Evolutionary conservation across 352 stramenopile genomes (phyloP).

Genomic region (Poterioochromonas sp.): DNA sequence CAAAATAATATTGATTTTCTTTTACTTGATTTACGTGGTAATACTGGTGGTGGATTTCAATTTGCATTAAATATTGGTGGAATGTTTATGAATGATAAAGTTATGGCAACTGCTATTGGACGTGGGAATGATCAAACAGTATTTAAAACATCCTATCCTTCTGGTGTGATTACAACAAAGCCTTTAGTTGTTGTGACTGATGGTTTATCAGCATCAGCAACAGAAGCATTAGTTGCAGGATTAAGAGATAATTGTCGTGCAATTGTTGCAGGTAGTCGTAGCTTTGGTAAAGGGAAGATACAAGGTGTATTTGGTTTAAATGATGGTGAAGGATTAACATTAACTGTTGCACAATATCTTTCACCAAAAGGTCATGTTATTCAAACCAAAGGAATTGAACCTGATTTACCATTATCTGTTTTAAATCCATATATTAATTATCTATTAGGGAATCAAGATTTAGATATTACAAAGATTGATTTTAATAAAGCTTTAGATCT

Average conservation of each 20-base stretch:
- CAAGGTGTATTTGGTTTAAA: constrained; percentile 20
- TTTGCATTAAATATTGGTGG: constrained; percentile 43
- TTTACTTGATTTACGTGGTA: constrained; percentile 41
- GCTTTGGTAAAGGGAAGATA: constrained; percentile 24
- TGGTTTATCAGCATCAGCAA: constrained; percentile 3
- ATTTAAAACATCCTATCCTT: background rate
- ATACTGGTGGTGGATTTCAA: constrained; percentile 45
- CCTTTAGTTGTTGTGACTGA: background rate
- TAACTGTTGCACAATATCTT: constrained; percentile 21
- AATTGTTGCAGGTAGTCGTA: background rate
- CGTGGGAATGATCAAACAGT: background rate
- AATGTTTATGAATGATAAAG: constrained; percentile 41
- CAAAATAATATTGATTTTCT: constrained; percentile 38
- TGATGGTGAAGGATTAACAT: background rate
- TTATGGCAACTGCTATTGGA: background rate
- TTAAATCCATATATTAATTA: too few species aligned
- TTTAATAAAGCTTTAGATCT: too few species aligned
- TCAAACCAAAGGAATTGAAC: background rate
- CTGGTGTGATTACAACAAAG: background rate
- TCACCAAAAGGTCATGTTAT: background rate
- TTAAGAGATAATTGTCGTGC: constrained; percentile 3
- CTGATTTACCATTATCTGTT: constrained; percentile 15
- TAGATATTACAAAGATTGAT: too few species aligned
- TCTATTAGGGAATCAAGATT: too few species aligned
- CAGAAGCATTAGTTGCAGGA: background rate